phyloP scores from a whole-genome alignment of 108 stramenopile genomes.

The Nitzschia palea region DNA sequence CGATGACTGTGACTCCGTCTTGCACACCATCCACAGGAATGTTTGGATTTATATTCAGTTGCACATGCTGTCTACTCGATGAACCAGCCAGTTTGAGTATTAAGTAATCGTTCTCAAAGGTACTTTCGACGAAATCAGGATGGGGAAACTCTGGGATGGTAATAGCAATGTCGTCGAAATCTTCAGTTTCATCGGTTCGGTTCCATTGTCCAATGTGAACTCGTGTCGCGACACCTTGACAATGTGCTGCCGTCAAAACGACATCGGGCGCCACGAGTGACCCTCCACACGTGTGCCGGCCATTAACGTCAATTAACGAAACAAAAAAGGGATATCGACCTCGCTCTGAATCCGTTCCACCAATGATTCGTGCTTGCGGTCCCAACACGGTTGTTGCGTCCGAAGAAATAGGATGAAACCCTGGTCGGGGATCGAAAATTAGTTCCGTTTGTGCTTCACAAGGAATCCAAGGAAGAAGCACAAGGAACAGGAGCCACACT shows the following conservation, averaged over 20 bases:
- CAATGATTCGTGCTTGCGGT: slow-evolving; percentile 40
- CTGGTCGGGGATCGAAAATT: slow-evolving; percentile 3
- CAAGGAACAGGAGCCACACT: background rate
- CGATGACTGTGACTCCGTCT: slow-evolving; percentile 42
- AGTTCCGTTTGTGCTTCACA: background rate
- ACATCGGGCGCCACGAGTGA: slow-evolving; percentile 66
- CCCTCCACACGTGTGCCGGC: slow-evolving; percentile 58
- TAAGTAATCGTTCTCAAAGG: slow-evolving; percentile 50
- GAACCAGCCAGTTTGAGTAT: slow-evolving; percentile 40
- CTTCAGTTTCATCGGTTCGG: slow-evolving; percentile 14
- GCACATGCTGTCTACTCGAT: slow-evolving; percentile 17
- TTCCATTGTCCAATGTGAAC: slow-evolving; percentile 47
- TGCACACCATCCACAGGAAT: slow-evolving; percentile 23
- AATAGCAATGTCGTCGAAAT: slow-evolving; percentile 33
- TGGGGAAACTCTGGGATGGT: slow-evolving; percentile 38
- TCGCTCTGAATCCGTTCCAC: slow-evolving; percentile 36
- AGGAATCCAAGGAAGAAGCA: background rate
- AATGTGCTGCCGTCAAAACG: slow-evolving; percentile 72
- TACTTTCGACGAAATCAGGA: slow-evolving; percentile 37
- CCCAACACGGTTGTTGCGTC: background rate
- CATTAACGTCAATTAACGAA: slow-evolving; percentile 32
- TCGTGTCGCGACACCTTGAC: slow-evolving; percentile 16
- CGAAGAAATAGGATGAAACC: background rate
- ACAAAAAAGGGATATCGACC: slow-evolving; percentile 57
- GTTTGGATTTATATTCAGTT: slow-evolving; percentile 44